Evolutionary conservation across 164 flowering plant species (phyloP).

Genomic region (Paratinospora sagittata): DNA sequence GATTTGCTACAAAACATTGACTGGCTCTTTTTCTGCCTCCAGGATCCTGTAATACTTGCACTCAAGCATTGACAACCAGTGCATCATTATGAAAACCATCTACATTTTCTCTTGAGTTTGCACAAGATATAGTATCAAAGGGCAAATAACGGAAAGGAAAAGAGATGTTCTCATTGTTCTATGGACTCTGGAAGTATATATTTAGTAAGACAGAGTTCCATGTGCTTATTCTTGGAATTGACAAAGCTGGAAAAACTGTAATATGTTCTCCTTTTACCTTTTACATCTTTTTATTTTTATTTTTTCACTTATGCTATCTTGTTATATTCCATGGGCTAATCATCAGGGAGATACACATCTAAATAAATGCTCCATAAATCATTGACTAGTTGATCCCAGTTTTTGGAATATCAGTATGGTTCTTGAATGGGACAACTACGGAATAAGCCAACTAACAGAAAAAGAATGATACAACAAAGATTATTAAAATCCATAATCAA

Average conservation of each 20-base stretch:
- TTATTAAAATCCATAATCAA: not conserved
- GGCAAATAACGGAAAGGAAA: not conserved
- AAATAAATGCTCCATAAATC: not conserved
- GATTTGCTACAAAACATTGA: not conserved
- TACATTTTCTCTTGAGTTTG: constrained; percentile 17
- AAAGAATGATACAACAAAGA: not conserved
- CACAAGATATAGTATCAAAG: constrained; percentile 7
- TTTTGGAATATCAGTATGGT: not conserved
- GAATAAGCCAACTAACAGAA: not conserved
- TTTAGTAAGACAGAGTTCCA: constrained; percentile 90
- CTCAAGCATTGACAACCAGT: not conserved
- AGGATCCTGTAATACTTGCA: constrained; percentile 12
- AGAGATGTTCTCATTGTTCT: constrained; percentile 85
- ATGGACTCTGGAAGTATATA: constrained; percentile 86
- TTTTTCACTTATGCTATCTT: not conserved
- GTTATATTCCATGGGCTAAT: not conserved
- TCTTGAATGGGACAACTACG: not conserved
- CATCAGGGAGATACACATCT: not conserved
- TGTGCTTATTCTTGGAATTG: constrained; percentile 94
- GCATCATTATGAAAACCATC: constrained; percentile 3
- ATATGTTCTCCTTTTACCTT: constrained; percentile 13
- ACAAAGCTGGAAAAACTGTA: constrained; percentile 98
- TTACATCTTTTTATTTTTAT: not conserved
- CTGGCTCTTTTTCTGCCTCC: constrained; percentile 3
- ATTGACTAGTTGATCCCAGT: not conserved